A percentile compares a stretch with the other conserved stretches of the same genome.
These are phyloP conservation scores for Coemansia sp. DNA, from an alignment of 192 early-diverging fungal genomes.

Conservation along the genomic window DNA sequence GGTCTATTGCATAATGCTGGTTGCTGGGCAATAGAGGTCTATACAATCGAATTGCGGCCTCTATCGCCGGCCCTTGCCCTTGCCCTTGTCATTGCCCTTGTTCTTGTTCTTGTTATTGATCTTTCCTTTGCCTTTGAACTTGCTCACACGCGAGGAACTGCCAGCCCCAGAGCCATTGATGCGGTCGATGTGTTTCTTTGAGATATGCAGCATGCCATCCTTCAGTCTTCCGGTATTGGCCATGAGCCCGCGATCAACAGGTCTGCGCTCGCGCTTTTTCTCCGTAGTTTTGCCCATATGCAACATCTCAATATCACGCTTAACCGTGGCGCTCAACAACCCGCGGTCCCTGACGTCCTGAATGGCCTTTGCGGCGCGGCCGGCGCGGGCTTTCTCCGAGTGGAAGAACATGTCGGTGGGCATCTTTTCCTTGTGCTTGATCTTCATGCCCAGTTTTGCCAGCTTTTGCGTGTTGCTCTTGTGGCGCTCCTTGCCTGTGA, in stretches of 20 bases:
- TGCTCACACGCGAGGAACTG: conserved; percentile 11
- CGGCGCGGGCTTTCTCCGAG: conserved; percentile 15
- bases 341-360: conserved; percentile 46
- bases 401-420: conserved; percentile 28
- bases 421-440: conserved; percentile 39
- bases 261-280: conserved; percentile 3
- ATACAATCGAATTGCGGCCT: not conserved
- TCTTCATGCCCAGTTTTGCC: conserved; percentile 38
- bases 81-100: conserved; percentile 2
- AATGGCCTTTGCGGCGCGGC: conserved; percentile 14
- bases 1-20: not conserved
- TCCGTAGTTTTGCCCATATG: conserved; percentile 24
- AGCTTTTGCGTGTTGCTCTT: conserved; percentile 43
- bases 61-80: conserved; percentile 6
- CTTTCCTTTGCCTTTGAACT: conserved; percentile 9
- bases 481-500: conserved; percentile 39
- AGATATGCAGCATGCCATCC: conserved; percentile 42
- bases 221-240: conserved; percentile 28
- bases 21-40: not conserved
- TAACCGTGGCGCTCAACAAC: conserved; percentile 27
- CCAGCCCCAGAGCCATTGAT: conserved; percentile 9
- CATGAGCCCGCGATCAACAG: conserved; percentile 24
- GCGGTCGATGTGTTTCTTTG: conserved; percentile 43
- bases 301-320: conserved; percentile 28
- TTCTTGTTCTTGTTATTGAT: not conserved